Base-by-base conservation (phyloP, 495 filamentous ascomycete genomes). In the Tuber aestivum region DNA sequence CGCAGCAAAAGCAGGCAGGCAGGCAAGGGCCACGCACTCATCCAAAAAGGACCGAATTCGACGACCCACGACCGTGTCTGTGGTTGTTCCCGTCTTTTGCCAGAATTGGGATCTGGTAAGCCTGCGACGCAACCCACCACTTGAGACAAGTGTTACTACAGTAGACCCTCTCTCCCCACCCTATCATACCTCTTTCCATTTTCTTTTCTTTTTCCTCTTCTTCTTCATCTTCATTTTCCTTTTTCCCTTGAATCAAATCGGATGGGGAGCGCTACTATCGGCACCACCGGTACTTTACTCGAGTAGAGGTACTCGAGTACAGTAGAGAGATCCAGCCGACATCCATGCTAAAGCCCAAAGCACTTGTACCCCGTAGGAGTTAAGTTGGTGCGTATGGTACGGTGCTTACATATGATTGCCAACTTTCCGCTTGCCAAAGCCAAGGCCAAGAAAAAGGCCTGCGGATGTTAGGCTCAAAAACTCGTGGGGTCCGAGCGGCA, bases 21-120 rank as follows among this genome's bases (percentile, higher is more conserved):
- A 32, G 56, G 56, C 72, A 79, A 79, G 78, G 76, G 76, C 45
- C 77, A 65, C 70, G 78, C 72, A 78, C 70, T n/a, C 68, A 79
- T 74, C 71, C 74, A 71, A 72, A 72, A 74, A 75, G 45, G 72
- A 72, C 75, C 65, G 61, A 71, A 72, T 77, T 75, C 56, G 18
- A 65, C 27, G 77, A 79, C 76, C 77, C 78, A 79, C 78, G 73
- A 69, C 78, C 78, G 75, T 79, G 78, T 79, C 77, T 79, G 42
- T 79, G 77, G 77, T 79, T 78, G 74, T 69, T 79, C 77, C 77
- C 76, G 77, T 75, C 70, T 79, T 79, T 79, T 79, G 78, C 78
- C 76, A 79, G 72, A 79, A 79, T 79, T 78, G 74, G 76, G 76
- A 72, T 73, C 70, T 72, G 74, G 74, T 77, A 78, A 77, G 70